phyloP scores from a whole-genome alignment of 2,329 filamentous ascomycete species.

The Aspergillus carbonarius region DNA sequence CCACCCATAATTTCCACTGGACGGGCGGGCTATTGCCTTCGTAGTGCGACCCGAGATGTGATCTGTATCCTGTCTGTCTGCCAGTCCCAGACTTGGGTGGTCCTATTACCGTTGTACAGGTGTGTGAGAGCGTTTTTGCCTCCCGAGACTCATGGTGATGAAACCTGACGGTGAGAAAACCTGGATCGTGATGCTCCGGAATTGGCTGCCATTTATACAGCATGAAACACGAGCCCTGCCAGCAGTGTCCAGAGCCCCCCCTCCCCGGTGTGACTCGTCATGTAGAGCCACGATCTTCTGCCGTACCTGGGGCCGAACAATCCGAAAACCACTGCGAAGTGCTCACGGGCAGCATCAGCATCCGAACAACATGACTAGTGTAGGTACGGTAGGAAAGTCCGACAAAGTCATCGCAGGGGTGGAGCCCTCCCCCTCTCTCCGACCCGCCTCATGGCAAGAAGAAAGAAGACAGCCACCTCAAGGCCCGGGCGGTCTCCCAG shows the following conservation, averaged over 20 bases:
- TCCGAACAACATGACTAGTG: conserved; percentile 3
- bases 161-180: conserved; percentile 1
- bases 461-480: neutral
- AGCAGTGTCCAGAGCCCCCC: neutral
- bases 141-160: conserved; percentile 1
- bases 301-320: neutral
- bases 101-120: conserved; percentile 15
- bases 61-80: conserved; percentile 15
- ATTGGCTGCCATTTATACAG: conserved; percentile 5
- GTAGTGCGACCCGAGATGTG: conserved; percentile 15
- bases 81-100: neutral
- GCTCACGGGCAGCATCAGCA: neutral
- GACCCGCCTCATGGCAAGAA: conserved; percentile 1
- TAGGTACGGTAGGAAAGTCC: conserved; percentile 1
- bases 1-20: neutral
- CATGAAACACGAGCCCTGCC: conserved; percentile 4
- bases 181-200: neutral
- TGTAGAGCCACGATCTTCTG: conserved; percentile 1
- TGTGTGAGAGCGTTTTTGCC: conserved; percentile 2
- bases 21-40: neutral
- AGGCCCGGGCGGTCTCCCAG: conserved; percentile 8
- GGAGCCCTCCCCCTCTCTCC: neutral
- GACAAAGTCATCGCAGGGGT: neutral
- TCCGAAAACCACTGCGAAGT: neutral
- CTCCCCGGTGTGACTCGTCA: conserved; percentile 2